These are phyloP conservation scores for Pistacia integerrima DNA, from an alignment of 345 rosid genomes.

Conservation along the genomic window DNA sequence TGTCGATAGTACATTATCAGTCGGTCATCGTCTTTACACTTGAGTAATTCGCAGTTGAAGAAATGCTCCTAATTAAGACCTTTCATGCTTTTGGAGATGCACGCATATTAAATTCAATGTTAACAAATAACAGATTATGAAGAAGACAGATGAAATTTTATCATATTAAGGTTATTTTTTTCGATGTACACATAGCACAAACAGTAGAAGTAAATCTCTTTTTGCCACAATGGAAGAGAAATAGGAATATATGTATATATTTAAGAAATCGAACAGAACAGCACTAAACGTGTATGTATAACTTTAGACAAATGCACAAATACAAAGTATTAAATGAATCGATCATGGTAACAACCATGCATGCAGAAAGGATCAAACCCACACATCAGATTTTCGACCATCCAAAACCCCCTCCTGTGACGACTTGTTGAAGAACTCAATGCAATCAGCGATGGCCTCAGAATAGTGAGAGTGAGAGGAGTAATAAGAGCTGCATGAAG, in stretches of 20 bases:
- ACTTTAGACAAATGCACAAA: neutral
- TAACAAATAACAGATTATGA: neutral
- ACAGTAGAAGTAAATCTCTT: slow-evolving; percentile 1
- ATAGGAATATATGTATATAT: neutral
- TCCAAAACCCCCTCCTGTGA: slow-evolving; percentile 51
- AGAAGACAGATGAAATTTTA: neutral
- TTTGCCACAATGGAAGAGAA: slow-evolving; percentile 8
- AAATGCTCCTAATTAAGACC: neutral
- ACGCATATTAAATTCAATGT: no score
- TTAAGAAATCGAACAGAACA: neutral
- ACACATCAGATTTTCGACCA: slow-evolving; percentile 45
- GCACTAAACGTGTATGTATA: neutral
- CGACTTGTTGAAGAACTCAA: slow-evolving; percentile 92
- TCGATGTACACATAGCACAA: slow-evolving; percentile 9
- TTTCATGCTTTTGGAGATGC: no score
- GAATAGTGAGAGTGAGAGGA: slow-evolving; percentile 79
- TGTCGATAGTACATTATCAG: no score
- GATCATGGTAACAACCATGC: neutral
- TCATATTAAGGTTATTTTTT: slow-evolving; percentile 1
- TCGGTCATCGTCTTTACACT: no score
- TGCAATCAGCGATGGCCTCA: slow-evolving; percentile 93
- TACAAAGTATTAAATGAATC: neutral
- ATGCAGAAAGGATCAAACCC: slow-evolving; percentile 30
- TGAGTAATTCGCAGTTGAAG: neutral
- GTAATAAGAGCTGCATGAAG: slow-evolving; percentile 82